phyloP scores from a whole-genome alignment of 164 flowering plant genomes.

The Houttuynia cordata region DNA sequence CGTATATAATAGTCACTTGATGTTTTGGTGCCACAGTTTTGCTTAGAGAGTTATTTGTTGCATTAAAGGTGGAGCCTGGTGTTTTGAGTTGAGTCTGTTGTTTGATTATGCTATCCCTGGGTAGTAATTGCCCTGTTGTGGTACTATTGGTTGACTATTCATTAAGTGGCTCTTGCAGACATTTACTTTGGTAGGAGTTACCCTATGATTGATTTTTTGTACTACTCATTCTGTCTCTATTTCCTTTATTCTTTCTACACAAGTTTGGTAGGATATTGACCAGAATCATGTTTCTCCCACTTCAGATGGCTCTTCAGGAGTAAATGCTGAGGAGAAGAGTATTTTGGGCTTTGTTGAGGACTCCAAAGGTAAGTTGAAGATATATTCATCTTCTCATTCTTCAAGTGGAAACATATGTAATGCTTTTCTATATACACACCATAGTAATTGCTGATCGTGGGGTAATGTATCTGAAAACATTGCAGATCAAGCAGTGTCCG shows the following conservation, averaged over 20 bases:
- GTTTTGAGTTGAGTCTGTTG: neutral
- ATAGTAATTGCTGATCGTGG: too few species aligned
- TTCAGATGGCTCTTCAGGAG: conserved; percentile 28
- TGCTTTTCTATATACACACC: neutral
- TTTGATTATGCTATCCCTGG: neutral
- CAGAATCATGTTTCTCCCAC: neutral
- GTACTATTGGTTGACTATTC: neutral
- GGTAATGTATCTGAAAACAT: conserved; percentile 1
- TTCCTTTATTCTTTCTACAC: neutral
- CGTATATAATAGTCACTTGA: too few species aligned
- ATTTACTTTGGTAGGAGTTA: neutral
- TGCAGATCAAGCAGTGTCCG: conserved; percentile 58
- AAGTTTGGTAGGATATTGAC: neutral
- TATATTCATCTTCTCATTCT: neutral
- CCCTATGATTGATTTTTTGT: neutral
- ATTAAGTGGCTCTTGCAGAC: neutral
- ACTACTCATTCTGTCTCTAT: neutral
- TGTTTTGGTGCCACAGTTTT: too few species aligned
- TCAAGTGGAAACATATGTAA: neutral
- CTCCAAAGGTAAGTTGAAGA: conserved; percentile 5
- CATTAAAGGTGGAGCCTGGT: neutral
- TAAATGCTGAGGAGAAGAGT: conserved; percentile 39
- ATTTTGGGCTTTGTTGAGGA: conserved; percentile 42
- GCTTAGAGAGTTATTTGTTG: too few species aligned
- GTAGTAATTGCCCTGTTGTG: neutral